Percentiles rank a stretch among this genome's conserved stretches.
Conservation (phyloP, 805 yeast species). For the Ogataea sp. region DNA sequence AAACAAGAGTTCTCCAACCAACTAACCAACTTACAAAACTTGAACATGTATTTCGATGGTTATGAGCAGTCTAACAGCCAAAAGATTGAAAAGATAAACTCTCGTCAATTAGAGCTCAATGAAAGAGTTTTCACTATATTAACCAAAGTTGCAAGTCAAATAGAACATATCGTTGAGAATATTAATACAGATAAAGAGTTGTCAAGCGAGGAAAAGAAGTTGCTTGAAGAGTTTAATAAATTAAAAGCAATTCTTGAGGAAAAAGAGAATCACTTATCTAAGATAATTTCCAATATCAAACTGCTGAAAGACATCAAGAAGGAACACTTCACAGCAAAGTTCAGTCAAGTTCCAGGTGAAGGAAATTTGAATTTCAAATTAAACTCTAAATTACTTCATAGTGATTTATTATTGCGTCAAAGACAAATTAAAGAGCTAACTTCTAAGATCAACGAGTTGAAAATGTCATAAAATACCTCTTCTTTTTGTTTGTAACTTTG, state of each 20-base stretch:
- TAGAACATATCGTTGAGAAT: conserved; percentile 35
- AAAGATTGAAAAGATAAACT: conserved; percentile 57
- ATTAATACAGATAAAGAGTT: conserved; percentile 66
- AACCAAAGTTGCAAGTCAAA: neutral
- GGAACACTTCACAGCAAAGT: neutral
- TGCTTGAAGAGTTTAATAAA: neutral
- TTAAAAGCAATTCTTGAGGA: neutral
- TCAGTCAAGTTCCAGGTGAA: neutral
- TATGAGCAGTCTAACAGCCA: conserved; percentile 1
- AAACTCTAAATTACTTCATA: neutral
- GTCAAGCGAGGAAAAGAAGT: conserved; percentile 27
- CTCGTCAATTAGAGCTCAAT: neutral
- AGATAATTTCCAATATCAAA: neutral
- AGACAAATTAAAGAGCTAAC: neutral
- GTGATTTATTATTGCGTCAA: neutral
- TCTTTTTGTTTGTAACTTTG: no score
- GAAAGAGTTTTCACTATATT: neutral
- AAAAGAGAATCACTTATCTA: no score
- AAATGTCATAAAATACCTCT: neutral
- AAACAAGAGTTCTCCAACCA: neutral
- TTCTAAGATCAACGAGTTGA: neutral
- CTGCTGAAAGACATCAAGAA: neutral
- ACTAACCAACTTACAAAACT: neutral
- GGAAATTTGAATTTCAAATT: neutral
- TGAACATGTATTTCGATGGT: no score